Evolutionary conservation across 2,329 filamentous ascomycete genomes (phyloP).

Genomic region (Elsinoe necatrix): DNA sequence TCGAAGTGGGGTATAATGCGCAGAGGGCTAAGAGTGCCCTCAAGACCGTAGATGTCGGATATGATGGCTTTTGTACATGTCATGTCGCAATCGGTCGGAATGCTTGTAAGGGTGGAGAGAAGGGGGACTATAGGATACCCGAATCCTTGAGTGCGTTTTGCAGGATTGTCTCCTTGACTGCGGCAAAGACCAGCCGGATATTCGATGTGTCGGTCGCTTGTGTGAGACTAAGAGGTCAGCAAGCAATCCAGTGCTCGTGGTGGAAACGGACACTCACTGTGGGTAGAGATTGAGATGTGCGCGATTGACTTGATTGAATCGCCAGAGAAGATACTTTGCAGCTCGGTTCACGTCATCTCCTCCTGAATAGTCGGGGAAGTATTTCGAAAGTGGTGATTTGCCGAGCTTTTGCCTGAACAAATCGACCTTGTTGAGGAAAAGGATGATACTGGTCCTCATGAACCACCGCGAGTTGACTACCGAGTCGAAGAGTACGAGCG

Average conservation of each 20-base stretch:
- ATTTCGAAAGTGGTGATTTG: conserved; percentile 82
- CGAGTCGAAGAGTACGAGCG: conserved; percentile 88
- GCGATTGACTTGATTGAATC: conserved; percentile 96
- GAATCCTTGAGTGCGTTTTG: conserved; percentile 98
- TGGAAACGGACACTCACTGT: conserved; percentile 71
- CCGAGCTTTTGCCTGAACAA: conserved; percentile 92
- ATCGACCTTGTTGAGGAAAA: conserved; percentile 98
- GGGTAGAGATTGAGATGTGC: conserved; percentile 95
- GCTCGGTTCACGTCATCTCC: conserved; percentile 97
- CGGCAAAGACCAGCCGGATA: conserved; percentile 93
- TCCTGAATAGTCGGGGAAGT: conserved; percentile 96
- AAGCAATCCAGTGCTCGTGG: conserved; percentile 16
- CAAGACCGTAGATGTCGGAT: conserved; percentile 9
- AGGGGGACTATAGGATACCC: conserved; percentile 69
- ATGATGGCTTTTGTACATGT: conserved; percentile 15
- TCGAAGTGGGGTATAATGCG: conserved; percentile 11
- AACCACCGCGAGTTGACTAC: conserved; percentile 99
- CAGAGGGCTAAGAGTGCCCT: conserved; percentile 14
- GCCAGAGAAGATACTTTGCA: conserved; percentile 94
- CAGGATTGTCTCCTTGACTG: conserved; percentile 96
- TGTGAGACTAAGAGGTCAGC: conserved; percentile 58
- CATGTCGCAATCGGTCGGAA: neutral
- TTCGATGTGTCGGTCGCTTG: conserved; percentile 99
- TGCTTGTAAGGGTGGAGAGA: conserved; percentile 5
- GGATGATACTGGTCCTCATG: conserved; percentile 95